Evolutionary conservation across 768 basidiomycete species (phyloP).

Genomic region (Tulasnella sp.): DNA sequence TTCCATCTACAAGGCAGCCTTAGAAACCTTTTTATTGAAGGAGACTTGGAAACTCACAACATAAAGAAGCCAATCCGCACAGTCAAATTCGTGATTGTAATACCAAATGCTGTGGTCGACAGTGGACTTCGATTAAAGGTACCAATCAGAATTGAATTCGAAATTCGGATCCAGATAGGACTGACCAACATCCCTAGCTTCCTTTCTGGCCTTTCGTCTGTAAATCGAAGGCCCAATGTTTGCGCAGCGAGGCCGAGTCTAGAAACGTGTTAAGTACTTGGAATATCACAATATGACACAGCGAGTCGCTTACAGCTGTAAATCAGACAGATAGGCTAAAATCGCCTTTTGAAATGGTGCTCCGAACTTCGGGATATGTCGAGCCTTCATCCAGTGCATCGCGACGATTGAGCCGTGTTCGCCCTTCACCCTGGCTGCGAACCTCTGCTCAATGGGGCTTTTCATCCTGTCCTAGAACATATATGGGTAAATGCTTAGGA

Average conservation of each 20-base stretch:
- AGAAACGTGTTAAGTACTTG: constrained; percentile 15
- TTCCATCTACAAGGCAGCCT: constrained; percentile 35
- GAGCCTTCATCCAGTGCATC: constrained; percentile 74
- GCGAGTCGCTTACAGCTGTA: constrained; percentile 44
- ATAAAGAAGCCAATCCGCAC: constrained; percentile 70
- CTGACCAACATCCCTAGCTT: constrained; percentile 50
- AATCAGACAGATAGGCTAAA: constrained; percentile 64
- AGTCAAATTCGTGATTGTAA: constrained; percentile 61
- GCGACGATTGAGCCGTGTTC: not conserved
- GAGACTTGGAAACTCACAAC: constrained; percentile 37
- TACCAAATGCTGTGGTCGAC: constrained; percentile 73
- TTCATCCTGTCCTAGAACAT: constrained; percentile 43
- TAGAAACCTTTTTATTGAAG: constrained; percentile 3
- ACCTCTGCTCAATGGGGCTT: constrained; percentile 58
- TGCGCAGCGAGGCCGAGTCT: constrained; percentile 47
- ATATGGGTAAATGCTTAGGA: not conserved
- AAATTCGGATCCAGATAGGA: constrained; percentile 15
- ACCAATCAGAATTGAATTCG: not conserved
- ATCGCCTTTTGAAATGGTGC: constrained; percentile 74
- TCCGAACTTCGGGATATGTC: constrained; percentile 51
- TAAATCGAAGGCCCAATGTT: constrained; percentile 42
- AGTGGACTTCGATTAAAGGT: constrained; percentile 39
- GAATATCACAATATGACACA: not conserved
- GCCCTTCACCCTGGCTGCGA: constrained; percentile 27
- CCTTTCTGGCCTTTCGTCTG: constrained; percentile 38